phyloP scores from a whole-genome alignment of 345 rosid species.

The Salix arbutifolia region DNA sequence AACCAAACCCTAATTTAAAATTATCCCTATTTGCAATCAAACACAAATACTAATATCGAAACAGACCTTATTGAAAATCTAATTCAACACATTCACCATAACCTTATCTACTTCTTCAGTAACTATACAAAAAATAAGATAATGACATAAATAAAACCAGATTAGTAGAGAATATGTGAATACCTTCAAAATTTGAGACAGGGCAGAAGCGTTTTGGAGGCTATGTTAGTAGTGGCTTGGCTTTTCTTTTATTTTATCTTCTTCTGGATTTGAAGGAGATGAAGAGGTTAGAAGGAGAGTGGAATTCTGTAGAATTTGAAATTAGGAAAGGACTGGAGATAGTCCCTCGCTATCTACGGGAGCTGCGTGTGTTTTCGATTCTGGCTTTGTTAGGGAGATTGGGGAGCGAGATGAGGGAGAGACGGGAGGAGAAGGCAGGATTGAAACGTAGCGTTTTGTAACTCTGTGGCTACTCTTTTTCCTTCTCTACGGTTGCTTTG shows the following conservation, averaged over 20 bases:
- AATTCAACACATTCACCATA: slow-evolving; percentile 19
- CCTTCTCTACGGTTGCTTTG: neutral
- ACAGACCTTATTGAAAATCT: slow-evolving; percentile 19
- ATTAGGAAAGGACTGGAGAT: neutral
- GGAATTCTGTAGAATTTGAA: neutral
- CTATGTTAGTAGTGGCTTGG: neutral
- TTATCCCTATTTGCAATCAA: slow-evolving; percentile 9
- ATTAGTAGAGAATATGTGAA: neutral
- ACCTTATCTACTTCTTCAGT: slow-evolving; percentile 18
- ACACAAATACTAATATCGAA: slow-evolving; percentile 12
- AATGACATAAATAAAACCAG: neutral
- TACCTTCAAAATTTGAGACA: slow-evolving; percentile 24
- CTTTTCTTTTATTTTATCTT: neutral
- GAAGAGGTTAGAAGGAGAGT: neutral
- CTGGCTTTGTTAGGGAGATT: neutral
- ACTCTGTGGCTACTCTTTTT: slow-evolving; percentile 17
- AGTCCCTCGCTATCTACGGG: neutral
- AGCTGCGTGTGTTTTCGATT: slow-evolving; percentile 4
- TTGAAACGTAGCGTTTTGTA: slow-evolving; percentile 38
- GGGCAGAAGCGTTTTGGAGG: slow-evolving; percentile 17
- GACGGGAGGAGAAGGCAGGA: neutral
- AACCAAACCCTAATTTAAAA: slow-evolving; percentile 35
- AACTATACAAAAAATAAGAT: neutral
- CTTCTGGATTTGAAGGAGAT: slow-evolving; percentile 15
- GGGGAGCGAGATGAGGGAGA: neutral